Base-by-base conservation (phyloP, 1,284 basidiomycete species). In the Fomitopsis betulina region DNA sequence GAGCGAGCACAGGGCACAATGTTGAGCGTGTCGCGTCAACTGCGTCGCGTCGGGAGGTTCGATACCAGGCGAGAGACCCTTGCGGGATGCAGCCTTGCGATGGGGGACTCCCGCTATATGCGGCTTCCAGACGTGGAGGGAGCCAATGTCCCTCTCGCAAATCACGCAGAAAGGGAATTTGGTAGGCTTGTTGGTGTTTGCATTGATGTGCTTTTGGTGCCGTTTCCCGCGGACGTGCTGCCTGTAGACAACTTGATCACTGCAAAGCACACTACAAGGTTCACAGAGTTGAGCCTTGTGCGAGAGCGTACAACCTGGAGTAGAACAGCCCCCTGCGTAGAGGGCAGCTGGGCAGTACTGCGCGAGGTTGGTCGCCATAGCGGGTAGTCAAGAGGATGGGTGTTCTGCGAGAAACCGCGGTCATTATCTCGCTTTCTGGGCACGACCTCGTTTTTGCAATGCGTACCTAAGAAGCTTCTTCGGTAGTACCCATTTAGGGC, bases 231-330 rank as follows among this genome's bases (percentile, higher is more conserved):
- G 5, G 4, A 59, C n/a, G 25, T 66, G 65, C 2, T 27, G 7
- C 6, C 53, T 10, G 40, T 55, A 60, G 1, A 15, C 12, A 1
- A n/a, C 9, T 1, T 53, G 45, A 9, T 60, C 33, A 7, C 9
- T 9, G 19, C 60, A 64, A 3, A 64, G 59, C 5, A 56, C 33
- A 10, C 38, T 38, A 45, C 65, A 66, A 5, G 42, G 0, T 6
- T 58, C 53, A 27, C 65, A 66, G 40, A 62, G 59, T 27, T 43
- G 58, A 1, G 53, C 61, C 25, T 54, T 33, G 19, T 66, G 65
- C 5, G 23, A 17, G 13, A 50, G 56, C 3, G 38, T 51, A 30
- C 63, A 65, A n/a, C 52, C 38, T 33, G 45, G 43, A 5, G 23
- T 45, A 2, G 43, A 33, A 51, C 63, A 65, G 2, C 37, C 54